Base-by-base conservation (phyloP, 139 green algal species). In the Picochlorum costavermella region DNA sequence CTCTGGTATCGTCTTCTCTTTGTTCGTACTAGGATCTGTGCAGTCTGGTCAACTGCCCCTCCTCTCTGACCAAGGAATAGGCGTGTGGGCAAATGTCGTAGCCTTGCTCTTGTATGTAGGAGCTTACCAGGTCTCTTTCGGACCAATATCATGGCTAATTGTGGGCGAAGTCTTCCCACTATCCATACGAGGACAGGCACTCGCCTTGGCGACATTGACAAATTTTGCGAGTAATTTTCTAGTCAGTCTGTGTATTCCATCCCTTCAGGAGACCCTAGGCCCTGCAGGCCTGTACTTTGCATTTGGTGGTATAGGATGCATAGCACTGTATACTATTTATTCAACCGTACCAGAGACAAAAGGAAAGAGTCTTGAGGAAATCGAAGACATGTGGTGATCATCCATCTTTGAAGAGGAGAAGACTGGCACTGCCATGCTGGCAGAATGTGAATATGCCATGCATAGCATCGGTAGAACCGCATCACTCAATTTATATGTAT, bases 211-310 rank as follows among this genome's bases (percentile, higher is more conserved):
- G 23, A 93, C 91, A 1, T 69, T 97, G 44, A 77, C 81, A 60
- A 97, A 97, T 69, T 97, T 97, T 69, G 86, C 69, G 10, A 82
- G 73, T 58, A 97, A 97, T 61, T 92, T 89, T 43, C 12, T 86
- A 10, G 90, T 97, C 11, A 81, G 66, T 31, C 66, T 92, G 40
- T 69, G 71, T 20, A 71, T 92, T 50, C 85, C 86, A 23, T 68
- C 50, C 11, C 10, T 95, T 26, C 80, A 95, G 56, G 74, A 83
- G 3, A 55, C 2, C 2, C 48, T 91, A 2, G 90, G 90, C 4
- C 68, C 77, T 30, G 72, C 70, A 56, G 61, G 55, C 23, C 90
- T 86, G 10, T 96, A 95, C 68, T 68, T 76, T 29, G 30, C 69
- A 1, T 97, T 97, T 73, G 79, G 74, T 6, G 74, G 23, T 14